A percentile compares a stretch with the other conserved stretches of the same genome.
phyloP scores from a whole-genome alignment of 2,329 filamentous ascomycete genomes.

The Fusarium pseudocircinatum region DNA sequence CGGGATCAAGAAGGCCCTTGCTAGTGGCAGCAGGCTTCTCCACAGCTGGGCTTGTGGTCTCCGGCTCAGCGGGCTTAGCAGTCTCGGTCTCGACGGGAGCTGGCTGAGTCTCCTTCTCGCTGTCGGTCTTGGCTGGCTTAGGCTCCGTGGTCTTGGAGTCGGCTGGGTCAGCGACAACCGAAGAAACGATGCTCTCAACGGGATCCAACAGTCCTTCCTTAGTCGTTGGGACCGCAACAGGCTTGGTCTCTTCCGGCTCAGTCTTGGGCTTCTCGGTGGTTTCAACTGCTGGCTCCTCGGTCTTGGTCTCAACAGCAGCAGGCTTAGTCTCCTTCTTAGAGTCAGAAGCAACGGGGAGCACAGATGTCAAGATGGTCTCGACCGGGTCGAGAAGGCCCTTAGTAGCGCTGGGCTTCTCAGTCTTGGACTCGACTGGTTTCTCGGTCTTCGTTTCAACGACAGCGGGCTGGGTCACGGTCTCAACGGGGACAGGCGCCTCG shows the following conservation, averaged over 20 bases:
- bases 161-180: conserved; percentile 14
- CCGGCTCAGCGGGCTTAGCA: conserved; percentile 11
- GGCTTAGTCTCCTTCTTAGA: background rate
- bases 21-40: conserved; percentile 23
- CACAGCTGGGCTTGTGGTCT: conserved; percentile 4
- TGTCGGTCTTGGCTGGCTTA: conserved; percentile 1
- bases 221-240: conserved; percentile 4
- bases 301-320: background rate
- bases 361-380: conserved; percentile 13
- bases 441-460: background rate
- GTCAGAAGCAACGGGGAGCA: conserved; percentile 3
- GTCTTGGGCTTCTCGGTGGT: conserved; percentile 5
- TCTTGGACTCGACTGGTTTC: conserved; percentile 13
- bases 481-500: background rate
- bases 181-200: conserved; percentile 29
- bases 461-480: conserved; percentile 6
- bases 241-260: conserved; percentile 4
- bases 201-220: conserved; percentile 35
- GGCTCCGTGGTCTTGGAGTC: conserved; percentile 18
- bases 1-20: conserved; percentile 32
- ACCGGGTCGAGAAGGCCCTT: conserved; percentile 22
- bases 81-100: conserved; percentile 11
- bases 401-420: conserved; percentile 1
- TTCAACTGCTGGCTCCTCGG: conserved; percentile 1
- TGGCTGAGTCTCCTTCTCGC: background rate